Conservation (phyloP, 1,284 basidiomycete species). For the Cutaneotrichosporon cutaneum region DNA sequence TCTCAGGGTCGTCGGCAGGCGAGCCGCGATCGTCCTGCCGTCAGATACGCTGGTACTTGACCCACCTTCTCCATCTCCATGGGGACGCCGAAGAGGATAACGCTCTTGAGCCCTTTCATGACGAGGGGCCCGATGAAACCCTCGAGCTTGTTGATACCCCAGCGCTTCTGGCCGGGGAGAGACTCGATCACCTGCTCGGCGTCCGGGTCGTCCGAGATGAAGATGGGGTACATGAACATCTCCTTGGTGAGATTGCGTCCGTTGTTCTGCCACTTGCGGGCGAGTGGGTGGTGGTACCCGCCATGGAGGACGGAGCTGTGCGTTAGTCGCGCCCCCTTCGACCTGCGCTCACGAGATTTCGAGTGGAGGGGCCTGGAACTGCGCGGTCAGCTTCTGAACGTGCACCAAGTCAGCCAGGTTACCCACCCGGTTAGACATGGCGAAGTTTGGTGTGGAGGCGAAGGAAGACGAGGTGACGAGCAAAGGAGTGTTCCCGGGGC, state of each 20-base stretch:
- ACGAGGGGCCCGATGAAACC: constrained; percentile 85
- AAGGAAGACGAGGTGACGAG: background rate
- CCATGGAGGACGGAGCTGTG: constrained; percentile 78
- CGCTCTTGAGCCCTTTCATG: constrained; percentile 81
- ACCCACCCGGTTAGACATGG: constrained; percentile 7
- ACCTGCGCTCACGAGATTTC: constrained; percentile 38
- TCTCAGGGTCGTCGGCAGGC: constrained; percentile 82
- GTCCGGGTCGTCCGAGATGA: constrained; percentile 88
- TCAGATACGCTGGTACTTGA: constrained; percentile 6
- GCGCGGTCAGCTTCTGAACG: constrained; percentile 1
- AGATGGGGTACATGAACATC: constrained; percentile 98
- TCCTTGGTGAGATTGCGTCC: constrained; percentile 70
- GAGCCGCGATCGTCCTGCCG: constrained; percentile 74
- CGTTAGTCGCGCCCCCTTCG: background rate
- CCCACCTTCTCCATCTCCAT: constrained; percentile 75
- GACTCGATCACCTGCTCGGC: constrained; percentile 72
- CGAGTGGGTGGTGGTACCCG: constrained; percentile 84
- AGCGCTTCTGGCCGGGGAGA: constrained; percentile 82
- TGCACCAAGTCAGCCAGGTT: background rate
- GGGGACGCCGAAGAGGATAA: constrained; percentile 97
- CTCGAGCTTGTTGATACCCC: constrained; percentile 92
- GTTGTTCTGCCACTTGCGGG: constrained; percentile 77
- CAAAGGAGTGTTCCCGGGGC: background rate
- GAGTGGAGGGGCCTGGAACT: constrained; percentile 35
- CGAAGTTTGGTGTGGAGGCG: background rate